Percentiles rank a stretch among this genome's conserved stretches.
Conservation (phyloP, 2,329 filamentous ascomycete species). For the Penicillium sp. region DNA sequence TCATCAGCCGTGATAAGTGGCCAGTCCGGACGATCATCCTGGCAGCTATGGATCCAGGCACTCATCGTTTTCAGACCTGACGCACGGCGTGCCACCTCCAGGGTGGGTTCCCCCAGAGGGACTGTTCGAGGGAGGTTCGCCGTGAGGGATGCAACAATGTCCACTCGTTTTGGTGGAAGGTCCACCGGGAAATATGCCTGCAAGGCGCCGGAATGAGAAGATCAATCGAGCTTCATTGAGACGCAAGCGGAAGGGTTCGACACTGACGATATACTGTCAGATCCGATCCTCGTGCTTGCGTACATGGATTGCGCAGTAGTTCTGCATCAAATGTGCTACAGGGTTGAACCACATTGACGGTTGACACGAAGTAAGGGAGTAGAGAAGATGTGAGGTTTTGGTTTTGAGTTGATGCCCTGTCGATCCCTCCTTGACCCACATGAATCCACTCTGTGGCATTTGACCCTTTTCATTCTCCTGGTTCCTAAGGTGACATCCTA, state of each 20-base stretch:
- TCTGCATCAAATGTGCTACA: background rate
- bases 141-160: conserved; percentile 18
- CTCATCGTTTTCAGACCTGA: conserved; percentile 20
- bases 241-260: conserved; percentile 12
- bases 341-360: background rate
- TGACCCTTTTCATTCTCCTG: background rate
- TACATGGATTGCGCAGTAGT: background rate
- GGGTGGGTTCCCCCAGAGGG: conserved; percentile 13
- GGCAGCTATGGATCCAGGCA: conserved; percentile 16
- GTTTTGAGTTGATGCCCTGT: conserved; percentile 10
- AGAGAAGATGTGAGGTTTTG: background rate
- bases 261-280: background rate
- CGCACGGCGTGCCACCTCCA: conserved; percentile 19
- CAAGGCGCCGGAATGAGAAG: conserved; percentile 18
- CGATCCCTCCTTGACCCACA: conserved; percentile 7
- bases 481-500: background rate
- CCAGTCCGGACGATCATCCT: conserved; percentile 19
- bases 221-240: background rate
- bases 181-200: conserved; percentile 14
- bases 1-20: conserved; percentile 22
- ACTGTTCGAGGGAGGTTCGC: conserved; percentile 13
- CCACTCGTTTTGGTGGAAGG: conserved; percentile 11
- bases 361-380: conserved; percentile 16
- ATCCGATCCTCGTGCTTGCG: background rate
- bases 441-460: background rate